Conservation (phyloP, 2,329 filamentous ascomycete species). For the Lasiodiplodia sp. region DNA sequence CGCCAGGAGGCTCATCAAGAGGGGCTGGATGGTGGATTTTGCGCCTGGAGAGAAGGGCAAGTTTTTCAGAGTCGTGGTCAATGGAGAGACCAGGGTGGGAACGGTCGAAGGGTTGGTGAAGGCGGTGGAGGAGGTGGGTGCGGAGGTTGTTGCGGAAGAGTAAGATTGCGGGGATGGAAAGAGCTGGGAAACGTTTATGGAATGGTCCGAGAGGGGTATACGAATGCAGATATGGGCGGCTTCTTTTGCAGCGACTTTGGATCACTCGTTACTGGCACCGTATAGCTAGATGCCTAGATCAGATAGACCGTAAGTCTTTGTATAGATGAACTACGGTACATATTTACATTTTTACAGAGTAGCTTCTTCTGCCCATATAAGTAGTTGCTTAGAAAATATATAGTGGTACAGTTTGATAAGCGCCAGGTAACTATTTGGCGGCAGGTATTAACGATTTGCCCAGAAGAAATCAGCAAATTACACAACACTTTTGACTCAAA, state of each 20-base stretch:
- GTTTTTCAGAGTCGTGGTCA: slow-evolving; percentile 75
- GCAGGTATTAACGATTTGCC: neutral
- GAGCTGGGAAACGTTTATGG: neutral
- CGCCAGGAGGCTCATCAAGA: slow-evolving; percentile 60
- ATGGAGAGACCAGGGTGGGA: slow-evolving; percentile 64
- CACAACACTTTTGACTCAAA: neutral
- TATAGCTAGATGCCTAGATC: neutral
- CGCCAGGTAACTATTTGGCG: neutral
- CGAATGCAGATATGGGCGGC: neutral
- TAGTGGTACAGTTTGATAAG: neutral
- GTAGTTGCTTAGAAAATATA: too few species aligned
- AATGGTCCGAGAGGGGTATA: neutral
- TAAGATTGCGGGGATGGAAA: neutral
- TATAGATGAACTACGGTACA: neutral
- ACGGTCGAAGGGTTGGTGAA: slow-evolving; percentile 69
- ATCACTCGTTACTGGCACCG: neutral
- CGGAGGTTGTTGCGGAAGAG: slow-evolving; percentile 35
- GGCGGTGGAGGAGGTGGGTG: slow-evolving; percentile 61
- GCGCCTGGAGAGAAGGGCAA: slow-evolving; percentile 67
- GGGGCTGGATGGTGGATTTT: slow-evolving; percentile 75
- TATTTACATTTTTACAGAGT: too few species aligned
- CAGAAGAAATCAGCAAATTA: neutral
- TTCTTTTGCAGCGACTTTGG: neutral
- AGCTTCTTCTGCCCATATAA: too few species aligned
- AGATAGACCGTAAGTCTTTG: neutral